Base-by-base conservation (phyloP, 202 grass and related monocot genomes). In the Carex sylvatica region DNA sequence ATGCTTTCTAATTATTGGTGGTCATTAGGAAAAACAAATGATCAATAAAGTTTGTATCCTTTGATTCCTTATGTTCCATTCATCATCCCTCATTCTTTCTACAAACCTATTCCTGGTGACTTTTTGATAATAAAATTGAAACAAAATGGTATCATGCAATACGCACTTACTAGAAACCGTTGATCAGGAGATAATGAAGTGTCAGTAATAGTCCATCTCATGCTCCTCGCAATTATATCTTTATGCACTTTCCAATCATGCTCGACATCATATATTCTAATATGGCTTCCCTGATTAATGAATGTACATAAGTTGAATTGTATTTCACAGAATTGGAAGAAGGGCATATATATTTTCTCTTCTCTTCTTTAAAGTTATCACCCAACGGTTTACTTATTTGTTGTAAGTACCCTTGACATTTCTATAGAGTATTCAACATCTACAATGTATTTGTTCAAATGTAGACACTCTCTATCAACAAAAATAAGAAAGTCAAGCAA, bases 151-250 rank as follows among this genome's bases (percentile, higher is more conserved):
- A 65, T 60, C 18, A 5, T 46, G 55, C 23, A 47, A 65, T 44
- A 46, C 8, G 6, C 13, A 85, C 86, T 83, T 86, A 94, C 94
- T 65, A 97, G 94, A 71, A 88, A 89, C 1, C 33, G 80, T 79
- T 85, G 83, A 90, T 97, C 92, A 82, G 82, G 90, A 74, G 92
- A 94, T 67, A 97, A 83, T 4, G 88, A 85, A 38, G 84, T 89
- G 83, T 97, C 94, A 83, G 90, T 92, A 49, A 97, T 91, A 44
- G 94, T 94, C 94, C 94, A 97, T 80, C 92, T 87, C 82, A 97
- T 83, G 74, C 82, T 89, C 86, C 85, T 91, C 69, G 90, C 90
- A 88, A 88, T 88, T 80, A 97, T 92, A 38, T 94, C 87, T 83
- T 88, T 97, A 75, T 84, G 85, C 31, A 89, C 66, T 81, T 79